A percentile compares a stretch with the other conserved stretches of the same genome.
phyloP scores from a whole-genome alignment of 2,329 filamentous ascomycete species.

The Emergomyces africanus region DNA sequence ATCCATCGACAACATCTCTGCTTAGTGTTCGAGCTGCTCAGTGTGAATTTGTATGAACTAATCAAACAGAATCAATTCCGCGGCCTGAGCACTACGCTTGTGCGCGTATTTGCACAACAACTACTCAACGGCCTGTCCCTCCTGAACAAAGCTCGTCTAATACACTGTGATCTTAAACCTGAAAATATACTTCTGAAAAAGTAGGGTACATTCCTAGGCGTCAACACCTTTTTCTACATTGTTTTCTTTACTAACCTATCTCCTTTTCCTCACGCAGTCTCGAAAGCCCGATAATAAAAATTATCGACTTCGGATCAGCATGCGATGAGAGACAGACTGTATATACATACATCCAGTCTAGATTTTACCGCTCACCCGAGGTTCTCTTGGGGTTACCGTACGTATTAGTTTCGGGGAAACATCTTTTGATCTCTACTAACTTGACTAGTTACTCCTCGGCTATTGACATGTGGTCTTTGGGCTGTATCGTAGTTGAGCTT shows the following conservation, averaged over 20 bases:
- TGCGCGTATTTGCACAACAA: constrained; percentile 95
- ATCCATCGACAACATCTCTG: constrained; percentile 96
- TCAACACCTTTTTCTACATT: not conserved
- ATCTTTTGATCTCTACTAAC: not conserved
- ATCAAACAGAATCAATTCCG: constrained; percentile 99
- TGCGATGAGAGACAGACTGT: constrained; percentile 98
- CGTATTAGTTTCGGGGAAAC: constrained; percentile 13
- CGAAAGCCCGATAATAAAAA: constrained; percentile 98
- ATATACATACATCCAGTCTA: constrained; percentile 97
- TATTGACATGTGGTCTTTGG: constrained; percentile 99
- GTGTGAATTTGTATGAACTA: constrained; percentile 94
- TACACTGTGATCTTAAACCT: constrained; percentile 96
- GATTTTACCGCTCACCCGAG: constrained; percentile 95
- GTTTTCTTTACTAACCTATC: not conserved
- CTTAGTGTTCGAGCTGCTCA: constrained; percentile 88
- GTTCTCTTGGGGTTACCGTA: constrained; percentile 81
- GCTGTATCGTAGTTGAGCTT: constrained; percentile 94
- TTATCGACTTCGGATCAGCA: constrained; percentile 97
- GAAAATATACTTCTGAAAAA: constrained; percentile 98
- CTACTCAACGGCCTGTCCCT: constrained; percentile 83
- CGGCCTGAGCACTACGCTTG: constrained; percentile 88
- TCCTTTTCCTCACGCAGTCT: constrained; percentile 38
- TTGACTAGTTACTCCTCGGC: constrained; percentile 68
- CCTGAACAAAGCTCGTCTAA: constrained; percentile 89
- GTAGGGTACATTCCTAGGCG: constrained; percentile 28